Percentiles rank a stretch among this genome's conserved stretches.
These are phyloP conservation scores for Gigaspora rosea DNA, from an alignment of 192 early-diverging fungal genomes.

Conservation along the genomic window DNA sequence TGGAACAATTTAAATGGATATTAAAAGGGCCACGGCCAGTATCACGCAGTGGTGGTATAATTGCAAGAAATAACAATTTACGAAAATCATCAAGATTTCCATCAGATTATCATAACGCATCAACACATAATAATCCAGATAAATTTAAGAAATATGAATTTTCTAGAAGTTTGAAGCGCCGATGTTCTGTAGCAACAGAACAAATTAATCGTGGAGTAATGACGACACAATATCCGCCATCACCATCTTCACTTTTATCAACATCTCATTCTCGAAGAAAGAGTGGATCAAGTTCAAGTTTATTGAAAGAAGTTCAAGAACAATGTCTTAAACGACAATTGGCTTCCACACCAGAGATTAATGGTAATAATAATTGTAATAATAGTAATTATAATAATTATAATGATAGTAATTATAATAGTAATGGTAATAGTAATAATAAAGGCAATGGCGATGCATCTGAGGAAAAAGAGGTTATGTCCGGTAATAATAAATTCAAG, in stretches of 20 bases:
- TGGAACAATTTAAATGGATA: conserved; percentile 49
- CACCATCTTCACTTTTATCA: not conserved
- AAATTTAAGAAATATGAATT: conserved; percentile 51
- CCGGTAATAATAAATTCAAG: too few relatives aligned
- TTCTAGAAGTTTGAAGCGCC: conserved; percentile 33
- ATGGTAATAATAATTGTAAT: too few relatives aligned
- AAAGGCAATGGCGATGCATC: too few relatives aligned
- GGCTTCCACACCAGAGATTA: not conserved
- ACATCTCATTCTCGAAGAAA: not conserved
- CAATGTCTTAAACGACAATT: not conserved
- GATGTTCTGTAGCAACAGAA: conserved; percentile 39
- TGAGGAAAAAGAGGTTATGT: too few relatives aligned
- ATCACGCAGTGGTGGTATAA: not conserved
- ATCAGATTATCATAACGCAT: not conserved
- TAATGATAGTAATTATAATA: too few relatives aligned
- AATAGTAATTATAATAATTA: too few relatives aligned
- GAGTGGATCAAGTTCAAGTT: conserved; percentile 10
- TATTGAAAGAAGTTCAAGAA: conserved; percentile 19
- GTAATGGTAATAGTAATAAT: too few relatives aligned
- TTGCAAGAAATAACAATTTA: conserved; percentile 15
- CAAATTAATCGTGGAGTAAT: conserved; percentile 27
- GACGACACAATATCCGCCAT: not conserved
- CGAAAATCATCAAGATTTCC: conserved; percentile 2
- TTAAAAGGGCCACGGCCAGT: conserved; percentile 42
- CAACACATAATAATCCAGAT: conserved; percentile 22